Percentiles rank a stretch among this genome's conserved stretches.
phyloP scores from a whole-genome alignment of 139 green algal genomes.

The Coelastrella sp. region DNA sequence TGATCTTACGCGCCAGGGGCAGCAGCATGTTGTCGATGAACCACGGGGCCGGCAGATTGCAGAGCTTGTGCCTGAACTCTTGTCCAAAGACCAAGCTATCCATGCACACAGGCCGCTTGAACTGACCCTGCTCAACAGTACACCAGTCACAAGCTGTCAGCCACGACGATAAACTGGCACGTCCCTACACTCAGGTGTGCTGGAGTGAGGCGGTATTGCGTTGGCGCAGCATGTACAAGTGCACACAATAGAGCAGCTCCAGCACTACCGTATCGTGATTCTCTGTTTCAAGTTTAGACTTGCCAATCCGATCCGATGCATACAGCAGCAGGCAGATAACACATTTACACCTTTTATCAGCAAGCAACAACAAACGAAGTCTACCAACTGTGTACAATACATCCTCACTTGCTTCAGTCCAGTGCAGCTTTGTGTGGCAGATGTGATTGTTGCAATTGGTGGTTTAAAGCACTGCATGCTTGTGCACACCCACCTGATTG shows the following conservation, averaged over 20 bases:
- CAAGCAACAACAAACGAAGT: too few species aligned
- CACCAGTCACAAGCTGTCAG: neutral
- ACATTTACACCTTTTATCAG: too few species aligned
- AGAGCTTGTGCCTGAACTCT: constrained; percentile 61
- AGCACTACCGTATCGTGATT: too few species aligned
- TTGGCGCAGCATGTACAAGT: too few species aligned
- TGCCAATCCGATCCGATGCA: neutral
- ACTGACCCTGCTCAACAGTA: constrained; percentile 54
- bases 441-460: too few species aligned
- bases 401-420: too few species aligned
- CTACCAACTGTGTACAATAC: too few species aligned
- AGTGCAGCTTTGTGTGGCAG: too few species aligned
- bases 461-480: neutral
- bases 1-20: constrained; percentile 55
- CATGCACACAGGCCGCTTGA: constrained; percentile 60
- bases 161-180: too few species aligned
- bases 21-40: constrained; percentile 71
- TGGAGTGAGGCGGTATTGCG: too few species aligned
- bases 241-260: neutral
- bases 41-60: constrained; percentile 69
- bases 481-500: too few species aligned
- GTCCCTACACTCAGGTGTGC: too few species aligned
- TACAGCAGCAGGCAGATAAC: neutral
- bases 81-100: constrained; percentile 67
- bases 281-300: neutral